Evolutionary conservation across 2,329 filamentous ascomycete species (phyloP).

Genomic region (Eutypa lata): DNA sequence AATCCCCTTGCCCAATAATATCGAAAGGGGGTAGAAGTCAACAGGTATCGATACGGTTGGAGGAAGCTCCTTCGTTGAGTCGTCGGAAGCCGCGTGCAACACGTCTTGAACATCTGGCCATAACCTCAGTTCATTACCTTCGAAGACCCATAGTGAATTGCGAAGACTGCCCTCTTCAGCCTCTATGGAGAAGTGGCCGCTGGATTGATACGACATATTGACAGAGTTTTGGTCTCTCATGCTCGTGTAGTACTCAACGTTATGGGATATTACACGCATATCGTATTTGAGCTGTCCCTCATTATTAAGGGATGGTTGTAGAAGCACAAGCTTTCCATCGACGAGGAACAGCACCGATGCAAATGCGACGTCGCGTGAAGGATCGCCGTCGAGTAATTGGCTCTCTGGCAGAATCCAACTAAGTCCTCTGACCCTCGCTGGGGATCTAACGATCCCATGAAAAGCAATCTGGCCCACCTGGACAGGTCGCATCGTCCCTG

Average conservation of each 20-base stretch:
- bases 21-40: constrained; percentile 94
- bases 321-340: constrained; percentile 89
- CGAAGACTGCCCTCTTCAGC: constrained; percentile 53
- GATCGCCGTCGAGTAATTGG: constrained; percentile 86
- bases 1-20: constrained; percentile 84
- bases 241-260: constrained; percentile 91
- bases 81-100: constrained; percentile 65
- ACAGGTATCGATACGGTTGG: constrained; percentile 72
- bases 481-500: constrained; percentile 70
- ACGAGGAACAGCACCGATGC: constrained; percentile 96
- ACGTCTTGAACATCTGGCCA: constrained; percentile 90
- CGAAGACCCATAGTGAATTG: constrained; percentile 93
- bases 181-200: constrained; percentile 27
- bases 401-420: constrained; percentile 95
- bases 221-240: constrained; percentile 77
- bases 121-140: constrained; percentile 78
- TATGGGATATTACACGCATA: constrained; percentile 94
- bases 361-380: constrained; percentile 89
- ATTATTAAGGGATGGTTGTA: constrained; percentile 82
- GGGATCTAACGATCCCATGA: constrained; percentile 91
- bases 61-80: constrained; percentile 67
- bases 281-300: constrained; percentile 90
- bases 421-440: constrained; percentile 84
- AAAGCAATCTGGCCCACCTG: constrained; percentile 98
- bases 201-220: constrained; percentile 21